Base-by-base conservation (phyloP, 371 early-diverging fungal species). In the Sporodiniella umbellata region DNA sequence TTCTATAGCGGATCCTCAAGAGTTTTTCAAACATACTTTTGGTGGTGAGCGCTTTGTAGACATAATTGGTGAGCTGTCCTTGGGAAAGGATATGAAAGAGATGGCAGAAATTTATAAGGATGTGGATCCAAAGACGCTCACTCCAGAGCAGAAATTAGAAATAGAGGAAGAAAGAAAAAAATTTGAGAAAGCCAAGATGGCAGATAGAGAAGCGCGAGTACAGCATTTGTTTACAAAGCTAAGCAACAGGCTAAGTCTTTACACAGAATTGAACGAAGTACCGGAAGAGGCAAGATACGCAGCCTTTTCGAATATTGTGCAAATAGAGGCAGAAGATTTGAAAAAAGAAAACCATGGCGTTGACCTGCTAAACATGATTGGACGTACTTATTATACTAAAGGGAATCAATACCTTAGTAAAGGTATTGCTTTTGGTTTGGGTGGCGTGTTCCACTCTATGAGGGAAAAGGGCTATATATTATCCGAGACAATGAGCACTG, bases 41-140 rank as follows among this genome's bases (percentile, higher is more conserved):
- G 95, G 96, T 45, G 96, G 96, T 23, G 96, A 95, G 61, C 84
- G 87, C 35, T 98, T 98, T 73, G 85, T 84, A 8, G 90, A 92
- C 66, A 85, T 95, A 58, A 95, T 98, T 71, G 98, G 98, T 28
- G 97, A 96, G 58, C 90, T 98, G 30, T 92, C 90, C 12, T 92
- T 98, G 45, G 94, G 93, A 22, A 75, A 82, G 33, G 95, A 95
- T 51, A 90, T 98, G 76, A 80, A 81, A 33, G 88, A 90, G 42
- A 91, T 90, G 18, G 63, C 91, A 56, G 82, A 78, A 46, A 79
- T 72, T 12, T 81, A 79, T 21, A 78, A 78, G 18, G 86, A 86
- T 42, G 39, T 24, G 66, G 76, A 69, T 15, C 63, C 54, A 6
- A 56, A 68, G 5, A 39, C 62, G 4, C 33, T 79, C 37, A 60